These are phyloP conservation scores for Rhizophagus sp. DNA, from an alignment of 192 early-diverging fungal genomes.

Conservation along the genomic window DNA sequence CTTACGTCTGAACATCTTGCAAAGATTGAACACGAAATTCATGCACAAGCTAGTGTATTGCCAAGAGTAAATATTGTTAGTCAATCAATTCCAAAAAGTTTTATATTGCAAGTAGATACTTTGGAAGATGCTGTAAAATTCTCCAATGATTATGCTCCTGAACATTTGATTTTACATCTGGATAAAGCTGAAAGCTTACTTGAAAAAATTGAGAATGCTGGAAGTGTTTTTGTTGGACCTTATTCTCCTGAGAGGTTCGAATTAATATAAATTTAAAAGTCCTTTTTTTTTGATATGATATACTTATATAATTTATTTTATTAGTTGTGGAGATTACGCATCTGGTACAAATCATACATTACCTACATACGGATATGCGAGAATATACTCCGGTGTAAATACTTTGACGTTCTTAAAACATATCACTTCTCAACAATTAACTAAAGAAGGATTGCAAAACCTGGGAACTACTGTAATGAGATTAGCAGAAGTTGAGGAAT, in stretches of 20 bases:
- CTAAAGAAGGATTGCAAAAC: conserved; percentile 80
- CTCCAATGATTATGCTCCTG: conserved; percentile 95
- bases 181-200: conserved; percentile 70
- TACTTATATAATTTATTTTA: neutral
- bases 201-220: conserved; percentile 79
- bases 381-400: conserved; percentile 98
- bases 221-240: conserved; percentile 95
- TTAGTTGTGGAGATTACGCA: conserved; percentile 96
- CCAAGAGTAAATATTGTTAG: conserved; percentile 90
- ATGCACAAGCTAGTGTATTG: conserved; percentile 78
- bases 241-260: conserved; percentile 90
- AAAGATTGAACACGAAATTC: conserved; percentile 78
- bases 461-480: conserved; percentile 92
- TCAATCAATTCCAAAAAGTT: conserved; percentile 85
- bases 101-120: conserved; percentile 67
- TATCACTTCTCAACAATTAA: conserved; percentile 92
- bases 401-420: conserved; percentile 96
- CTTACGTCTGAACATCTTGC: conserved; percentile 66
- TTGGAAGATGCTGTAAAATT: conserved; percentile 84
- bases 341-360: conserved; percentile 99
- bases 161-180: conserved; percentile 96
- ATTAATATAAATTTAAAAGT: neutral
- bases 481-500: conserved; percentile 91
- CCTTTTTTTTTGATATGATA: neutral
- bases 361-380: conserved; percentile 97